phyloP scores from a whole-genome alignment of 306 rosid species.

The Gastrolobium villosum region DNA sequence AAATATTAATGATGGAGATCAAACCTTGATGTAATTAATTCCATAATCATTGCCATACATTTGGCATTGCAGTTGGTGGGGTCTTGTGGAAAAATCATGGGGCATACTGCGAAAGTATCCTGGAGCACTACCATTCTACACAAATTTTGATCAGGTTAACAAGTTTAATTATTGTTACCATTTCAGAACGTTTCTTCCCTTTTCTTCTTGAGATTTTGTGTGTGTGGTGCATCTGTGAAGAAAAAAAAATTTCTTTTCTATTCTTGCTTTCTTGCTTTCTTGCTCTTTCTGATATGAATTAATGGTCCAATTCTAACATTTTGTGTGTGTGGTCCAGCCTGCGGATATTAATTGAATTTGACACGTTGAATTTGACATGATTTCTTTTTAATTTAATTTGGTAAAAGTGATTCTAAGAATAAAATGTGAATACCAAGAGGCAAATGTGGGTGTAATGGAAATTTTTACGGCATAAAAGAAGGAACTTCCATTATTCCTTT shows the following conservation, averaged over 20 bases:
- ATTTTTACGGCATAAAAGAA: slow-evolving; percentile 21
- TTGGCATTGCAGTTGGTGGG: slow-evolving; percentile 88
- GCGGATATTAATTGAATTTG: neutral
- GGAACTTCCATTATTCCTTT: slow-evolving; percentile 18
- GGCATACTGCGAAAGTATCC: slow-evolving; percentile 63
- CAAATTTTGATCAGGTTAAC: slow-evolving; percentile 94
- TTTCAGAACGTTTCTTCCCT: neutral
- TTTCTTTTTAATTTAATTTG: neutral
- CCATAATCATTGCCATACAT: slow-evolving; percentile 49
- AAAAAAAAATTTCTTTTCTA: too few species aligned
- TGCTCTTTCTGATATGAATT: too few species aligned
- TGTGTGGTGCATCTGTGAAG: neutral
- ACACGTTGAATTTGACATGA: neutral
- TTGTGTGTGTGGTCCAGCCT: neutral
- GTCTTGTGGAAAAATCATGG: slow-evolving; percentile 91
- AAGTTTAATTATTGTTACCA: neutral
- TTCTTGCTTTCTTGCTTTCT: too few species aligned
- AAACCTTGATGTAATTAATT: slow-evolving; percentile 25
- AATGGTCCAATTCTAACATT: too few species aligned
- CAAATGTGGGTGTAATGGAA: slow-evolving; percentile 8
- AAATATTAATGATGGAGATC: slow-evolving; percentile 32
- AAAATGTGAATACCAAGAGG: slow-evolving; percentile 7
- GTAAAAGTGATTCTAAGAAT: neutral
- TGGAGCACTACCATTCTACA: slow-evolving; percentile 71
- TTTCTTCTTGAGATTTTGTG: neutral